phyloP scores from a whole-genome alignment of 495 filamentous ascomycete species.

The Talaromyces adpressus region DNA sequence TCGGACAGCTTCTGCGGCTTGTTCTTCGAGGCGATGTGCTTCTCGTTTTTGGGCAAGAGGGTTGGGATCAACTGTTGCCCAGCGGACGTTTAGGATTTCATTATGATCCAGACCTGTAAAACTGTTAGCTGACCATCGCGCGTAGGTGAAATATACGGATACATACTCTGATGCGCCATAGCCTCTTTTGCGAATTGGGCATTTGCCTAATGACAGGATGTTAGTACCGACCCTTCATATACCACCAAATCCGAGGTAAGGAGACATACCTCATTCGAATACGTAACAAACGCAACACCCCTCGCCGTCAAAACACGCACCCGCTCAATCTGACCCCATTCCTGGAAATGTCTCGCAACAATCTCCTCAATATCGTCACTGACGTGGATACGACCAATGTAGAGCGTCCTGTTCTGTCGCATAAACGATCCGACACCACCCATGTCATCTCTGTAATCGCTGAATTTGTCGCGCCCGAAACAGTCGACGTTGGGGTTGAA shows the following conservation, averaged over 20 bases:
- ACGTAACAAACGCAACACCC: constrained; percentile 89
- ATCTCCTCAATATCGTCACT: constrained; percentile 97
- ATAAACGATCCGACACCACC: constrained; percentile 87
- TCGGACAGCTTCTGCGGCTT: constrained; percentile 94
- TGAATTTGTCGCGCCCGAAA: constrained; percentile 84
- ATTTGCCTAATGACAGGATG: constrained; percentile 41
- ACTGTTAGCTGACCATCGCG: not conserved
- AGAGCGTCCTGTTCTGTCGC: constrained; percentile 87
- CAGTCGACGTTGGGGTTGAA: constrained; percentile 88
- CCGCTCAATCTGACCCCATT: constrained; percentile 89
- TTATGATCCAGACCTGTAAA: constrained; percentile 60
- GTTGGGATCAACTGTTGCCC: constrained; percentile 96
- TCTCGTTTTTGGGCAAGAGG: constrained; percentile 92
- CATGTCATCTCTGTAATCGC: constrained; percentile 93
- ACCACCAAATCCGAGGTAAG: not conserved
- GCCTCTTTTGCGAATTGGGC: constrained; percentile 88
- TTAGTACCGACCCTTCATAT: not conserved
- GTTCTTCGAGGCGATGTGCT: constrained; percentile 83
- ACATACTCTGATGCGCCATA: constrained; percentile 69
- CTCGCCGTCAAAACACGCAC: constrained; percentile 83
- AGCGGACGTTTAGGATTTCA: constrained; percentile 92
- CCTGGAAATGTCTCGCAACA: constrained; percentile 86
- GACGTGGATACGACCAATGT: constrained; percentile 88
- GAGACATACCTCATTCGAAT: constrained; percentile 54
- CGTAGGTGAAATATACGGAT: not conserved